These are phyloP conservation scores for Aspergillus sp. DNA, from an alignment of 2,329 filamentous ascomycete genomes.

Conservation along the genomic window DNA sequence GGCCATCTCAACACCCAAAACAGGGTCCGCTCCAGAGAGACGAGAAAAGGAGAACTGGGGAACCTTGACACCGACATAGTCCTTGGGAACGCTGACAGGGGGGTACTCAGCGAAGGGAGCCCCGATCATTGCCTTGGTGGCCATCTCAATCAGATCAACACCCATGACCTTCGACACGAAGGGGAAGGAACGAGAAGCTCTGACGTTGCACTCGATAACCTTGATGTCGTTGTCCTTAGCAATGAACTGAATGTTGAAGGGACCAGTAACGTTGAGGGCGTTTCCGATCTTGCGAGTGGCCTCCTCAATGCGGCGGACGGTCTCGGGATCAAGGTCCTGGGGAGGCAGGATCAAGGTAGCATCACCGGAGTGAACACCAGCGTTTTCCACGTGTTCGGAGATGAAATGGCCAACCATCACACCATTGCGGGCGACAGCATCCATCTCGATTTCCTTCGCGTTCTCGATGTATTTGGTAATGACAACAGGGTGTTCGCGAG, in stretches of 20 bases:
- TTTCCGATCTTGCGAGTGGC: conserved; percentile 93
- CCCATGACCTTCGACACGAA: conserved; percentile 99
- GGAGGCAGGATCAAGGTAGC: conserved; percentile 93
- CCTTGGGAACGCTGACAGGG: conserved; percentile 66
- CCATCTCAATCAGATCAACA: conserved; percentile 96
- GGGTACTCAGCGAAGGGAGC: conserved; percentile 82
- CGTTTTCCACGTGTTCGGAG: conserved; percentile 98
- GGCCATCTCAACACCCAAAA: conserved; percentile 97
- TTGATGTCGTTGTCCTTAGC: conserved; percentile 99
- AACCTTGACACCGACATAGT: conserved; percentile 95
- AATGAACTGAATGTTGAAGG: conserved; percentile 99
- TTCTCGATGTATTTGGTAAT: conserved; percentile 99
- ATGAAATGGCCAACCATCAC: conserved; percentile 93
- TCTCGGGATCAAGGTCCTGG: conserved; percentile 86
- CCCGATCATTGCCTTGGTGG: conserved; percentile 92
- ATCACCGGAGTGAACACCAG: conserved; percentile 96
- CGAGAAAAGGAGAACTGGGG: conserved; percentile 99
- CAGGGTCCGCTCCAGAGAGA: conserved; percentile 90
- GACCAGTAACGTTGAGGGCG: conserved; percentile 91
- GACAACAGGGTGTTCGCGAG: conserved; percentile 91
- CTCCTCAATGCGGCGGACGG: conserved; percentile 86
- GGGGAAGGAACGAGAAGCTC: conserved; percentile 92
- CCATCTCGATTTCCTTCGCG: conserved; percentile 99
- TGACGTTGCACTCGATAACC: conserved; percentile 98
- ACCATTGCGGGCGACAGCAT: conserved; percentile 88